Evolutionary conservation across 108 stramenopile genomes (phyloP), one percentile per base, ranked within the genome.

Genomic region (Nitzschia sp.): DNA sequence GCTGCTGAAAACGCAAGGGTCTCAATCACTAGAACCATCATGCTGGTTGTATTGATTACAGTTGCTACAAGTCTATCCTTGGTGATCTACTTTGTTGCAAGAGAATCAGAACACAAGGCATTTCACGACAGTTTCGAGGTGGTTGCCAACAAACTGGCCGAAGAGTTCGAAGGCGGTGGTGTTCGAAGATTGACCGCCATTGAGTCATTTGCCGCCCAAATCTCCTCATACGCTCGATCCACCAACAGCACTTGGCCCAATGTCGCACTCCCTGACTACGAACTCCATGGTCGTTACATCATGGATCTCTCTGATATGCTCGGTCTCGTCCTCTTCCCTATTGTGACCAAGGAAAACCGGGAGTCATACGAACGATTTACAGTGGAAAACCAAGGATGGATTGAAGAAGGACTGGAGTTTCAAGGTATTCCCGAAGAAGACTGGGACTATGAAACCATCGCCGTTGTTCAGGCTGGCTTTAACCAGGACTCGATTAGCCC

Each of bases 311-410:
- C 53, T 3, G 21, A 54, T 22, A 24, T 54, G 20, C 53, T 24
- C 11, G 20, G 22, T 2, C 1, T 54, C 20, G 22, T 22, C 5
- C 51, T 65, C 22, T 46, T 52, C 37, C 64, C 64, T 3, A 21
- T 65, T 39, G 64, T 65, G 1, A 19, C 11, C 0, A 17, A 46
- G 12, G 43, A 34, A 8, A 17, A 25, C 34, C 64, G 64, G 2
- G 51, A 25, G 39, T 22, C 26, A 1, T 65, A 37, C 51, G 52
- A 65, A 65, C 9, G 10, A n/a, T 52, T 41, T 44, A 19, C 43
- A 12, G 40, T 63, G 22, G n/a, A 39, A 24, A 63, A 63, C 24
- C 62, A 63, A 19, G 64, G 22, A 37, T 65, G 64, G 64, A 22
- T 65, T 12, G 7, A 22, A 24, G 53, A 54, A 22, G 53, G 53